Evolutionary conservation across 2,329 filamentous ascomycete species (phyloP).

Genomic region (Parascedosporium putredinis): DNA sequence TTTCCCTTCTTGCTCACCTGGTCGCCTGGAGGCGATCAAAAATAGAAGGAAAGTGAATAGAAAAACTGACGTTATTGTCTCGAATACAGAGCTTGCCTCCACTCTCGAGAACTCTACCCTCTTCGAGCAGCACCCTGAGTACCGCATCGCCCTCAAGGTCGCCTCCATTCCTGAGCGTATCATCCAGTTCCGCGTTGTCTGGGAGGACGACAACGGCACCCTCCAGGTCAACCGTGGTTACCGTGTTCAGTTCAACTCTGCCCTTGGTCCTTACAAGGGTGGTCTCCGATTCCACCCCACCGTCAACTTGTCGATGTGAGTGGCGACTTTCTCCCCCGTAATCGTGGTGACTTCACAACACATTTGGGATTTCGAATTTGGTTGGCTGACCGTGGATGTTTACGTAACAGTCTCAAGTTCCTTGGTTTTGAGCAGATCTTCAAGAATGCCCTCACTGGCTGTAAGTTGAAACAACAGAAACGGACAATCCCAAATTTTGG

Average conservation of each 20-base stretch:
- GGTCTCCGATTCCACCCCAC: conserved; percentile 90
- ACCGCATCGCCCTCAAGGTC: conserved; percentile 80
- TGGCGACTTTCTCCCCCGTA: conserved; percentile 6
- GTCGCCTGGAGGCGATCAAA: background rate
- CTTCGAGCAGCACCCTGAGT: conserved; percentile 90
- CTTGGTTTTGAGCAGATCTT: conserved; percentile 99
- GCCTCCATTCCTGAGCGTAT: conserved; percentile 87
- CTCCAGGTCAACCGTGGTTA: conserved; percentile 90
- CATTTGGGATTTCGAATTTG: background rate
- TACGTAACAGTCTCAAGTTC: conserved; percentile 65
- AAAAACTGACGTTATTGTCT: conserved; percentile 10
- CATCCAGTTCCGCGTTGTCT: conserved; percentile 94
- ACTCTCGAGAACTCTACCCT: conserved; percentile 90
- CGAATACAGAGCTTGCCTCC: conserved; percentile 68
- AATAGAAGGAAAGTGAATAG: background rate
- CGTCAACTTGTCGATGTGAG: conserved; percentile 61
- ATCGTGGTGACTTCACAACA: background rate
- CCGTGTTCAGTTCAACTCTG: conserved; percentile 97
- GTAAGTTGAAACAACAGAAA: conserved; percentile 47
- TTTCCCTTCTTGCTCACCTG: background rate
- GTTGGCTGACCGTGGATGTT: conserved; percentile 26
- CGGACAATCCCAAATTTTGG: background rate
- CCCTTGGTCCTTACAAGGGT: conserved; percentile 95
- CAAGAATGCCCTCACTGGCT: conserved; percentile 96
- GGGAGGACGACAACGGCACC: conserved; percentile 88